Evolutionary conservation across 1,284 basidiomycete genomes (phyloP).

Genomic region (Tranzscheliella williamsii): DNA sequence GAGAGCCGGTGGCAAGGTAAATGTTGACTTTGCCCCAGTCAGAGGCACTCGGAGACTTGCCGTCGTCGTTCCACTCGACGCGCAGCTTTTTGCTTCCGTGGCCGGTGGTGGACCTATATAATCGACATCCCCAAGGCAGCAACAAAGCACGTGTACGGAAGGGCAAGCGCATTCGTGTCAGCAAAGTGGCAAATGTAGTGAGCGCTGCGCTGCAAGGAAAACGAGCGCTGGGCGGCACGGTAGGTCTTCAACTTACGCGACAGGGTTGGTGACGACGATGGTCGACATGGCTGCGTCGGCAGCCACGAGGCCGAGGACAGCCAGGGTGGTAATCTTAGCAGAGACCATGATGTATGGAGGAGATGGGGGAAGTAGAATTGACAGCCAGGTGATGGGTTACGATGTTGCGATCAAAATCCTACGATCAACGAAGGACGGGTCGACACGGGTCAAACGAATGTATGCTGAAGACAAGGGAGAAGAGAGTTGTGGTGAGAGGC

Average conservation of each 20-base stretch:
- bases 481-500: background rate
- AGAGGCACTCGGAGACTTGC: slow-evolving; percentile 28
- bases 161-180: background rate
- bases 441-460: background rate
- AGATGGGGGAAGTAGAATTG: background rate
- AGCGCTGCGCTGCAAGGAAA: background rate
- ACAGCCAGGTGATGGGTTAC: background rate
- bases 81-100: slow-evolving; percentile 32
- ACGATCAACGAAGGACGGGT: slow-evolving; percentile 17
- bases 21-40: slow-evolving; percentile 52
- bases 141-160: background rate
- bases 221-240: background rate
- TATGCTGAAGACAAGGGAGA: slow-evolving; percentile 1
- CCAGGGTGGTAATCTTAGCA: slow-evolving; percentile 28
- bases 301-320: slow-evolving; percentile 25
- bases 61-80: slow-evolving; percentile 51
- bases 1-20: slow-evolving; percentile 48
- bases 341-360: slow-evolving; percentile 22
- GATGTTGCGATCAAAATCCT: background rate
- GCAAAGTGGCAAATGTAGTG: background rate
- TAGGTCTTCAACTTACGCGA: slow-evolving; percentile 27
- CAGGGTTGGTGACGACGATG: slow-evolving; percentile 44
- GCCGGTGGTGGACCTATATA: slow-evolving; percentile 34
- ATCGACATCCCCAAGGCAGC: background rate
- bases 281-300: slow-evolving; percentile 33